Evolutionary conservation across 2,329 filamentous ascomycete genomes (phyloP), one percentile per base, ranked within the genome.

Genomic region (Calonectria pteridis): DNA sequence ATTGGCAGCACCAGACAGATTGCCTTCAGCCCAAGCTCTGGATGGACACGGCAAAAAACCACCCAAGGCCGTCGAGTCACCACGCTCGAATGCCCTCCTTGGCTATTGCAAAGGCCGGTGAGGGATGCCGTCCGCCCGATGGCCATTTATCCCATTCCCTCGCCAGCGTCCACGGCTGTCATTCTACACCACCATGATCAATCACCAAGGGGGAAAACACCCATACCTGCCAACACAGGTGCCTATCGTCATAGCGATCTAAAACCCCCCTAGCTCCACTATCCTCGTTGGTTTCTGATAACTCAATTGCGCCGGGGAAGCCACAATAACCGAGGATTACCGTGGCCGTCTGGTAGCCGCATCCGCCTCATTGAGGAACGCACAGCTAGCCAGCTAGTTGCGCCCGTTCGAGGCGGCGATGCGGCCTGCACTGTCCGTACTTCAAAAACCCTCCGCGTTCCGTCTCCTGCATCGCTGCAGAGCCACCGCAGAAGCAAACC

Each of bases 291-390:
- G 28, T 31, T 55, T 40, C 29, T 50, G 66, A 49, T 65, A 40
- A 49, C 40, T 72, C 65, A 55, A 16, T 64, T 53, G 51, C 58
- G 59, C 69, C 58, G 49, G 43, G 35, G 68, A 59, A 37, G 31
- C 71, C 31, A 28, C 58, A n/a, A 69, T 69, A 65, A 65, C 71
- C 71, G 71, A 72, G 49, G 26, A 65, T 72, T 69, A 35, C 43
- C 62, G 69, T 62, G 43, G 31, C 16, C 37, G 53, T 37, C 69
- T 51, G 53, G 40, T 62, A 67, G 63, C 69, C 63, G 71, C 66
- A 43, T 31, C 23, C 49, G 37, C 50, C 58, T 65, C 49, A 62
- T 28, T 63, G 58, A 64, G 62, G 65, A 26, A 26, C 53, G 35
- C 46, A 29, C 10, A 33, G 43, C 43, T 46, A 11, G 40, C 40